Base-by-base conservation (phyloP, 2,329 filamentous ascomycete genomes). In the Diaporthe destruens region DNA sequence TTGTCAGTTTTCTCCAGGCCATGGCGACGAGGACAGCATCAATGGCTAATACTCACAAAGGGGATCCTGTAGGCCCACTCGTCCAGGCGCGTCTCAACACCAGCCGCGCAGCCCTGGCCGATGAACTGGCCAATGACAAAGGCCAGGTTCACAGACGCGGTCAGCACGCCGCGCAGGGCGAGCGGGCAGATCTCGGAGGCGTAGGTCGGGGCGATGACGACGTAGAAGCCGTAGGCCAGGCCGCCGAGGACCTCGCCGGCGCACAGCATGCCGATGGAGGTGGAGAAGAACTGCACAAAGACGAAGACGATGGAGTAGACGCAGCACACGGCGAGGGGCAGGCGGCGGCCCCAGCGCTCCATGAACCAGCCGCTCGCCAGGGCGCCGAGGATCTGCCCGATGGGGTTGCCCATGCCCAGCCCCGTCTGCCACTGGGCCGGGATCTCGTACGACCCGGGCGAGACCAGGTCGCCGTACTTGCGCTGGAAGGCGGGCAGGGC, bases 341-440 rank as follows among this genome's bases (percentile, higher is more conserved):
- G 76, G 14, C 79, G 76, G 68, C 81, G 81, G 6, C 81, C 81
- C 49, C 78, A 78, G 3, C 77, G 74, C 57, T 86, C 82, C 6
- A 82, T 79, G 20, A 83, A 56, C 65, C 79, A 80, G 8, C 84
- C 84, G 67, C 81, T 84, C 54, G 83, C 69, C 36, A 84, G 76
- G 4, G 84, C 77, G 0, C 85, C 85, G 1, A 85, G 29, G 16
- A 86, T 83, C 39, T 81, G 79, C 1, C 85, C 85, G 8, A 82
- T 55, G n/a, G 47, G 49, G 12, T 57, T 44, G 0, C 49, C 67
- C 23, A 54, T 65, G 8, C 34, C 44, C 3, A 73, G 71, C 11
- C 36, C 82, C 4, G 82, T 80, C 74, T 86, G 84, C 85, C 85
- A 86, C 12, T 80, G 74, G 0, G 82, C 80, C 3, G 81, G 78